These are phyloP conservation scores for Cladophialophora carrionii DNA, from an alignment of 2,329 filamentous ascomycete genomes.

Conservation along the genomic window DNA sequence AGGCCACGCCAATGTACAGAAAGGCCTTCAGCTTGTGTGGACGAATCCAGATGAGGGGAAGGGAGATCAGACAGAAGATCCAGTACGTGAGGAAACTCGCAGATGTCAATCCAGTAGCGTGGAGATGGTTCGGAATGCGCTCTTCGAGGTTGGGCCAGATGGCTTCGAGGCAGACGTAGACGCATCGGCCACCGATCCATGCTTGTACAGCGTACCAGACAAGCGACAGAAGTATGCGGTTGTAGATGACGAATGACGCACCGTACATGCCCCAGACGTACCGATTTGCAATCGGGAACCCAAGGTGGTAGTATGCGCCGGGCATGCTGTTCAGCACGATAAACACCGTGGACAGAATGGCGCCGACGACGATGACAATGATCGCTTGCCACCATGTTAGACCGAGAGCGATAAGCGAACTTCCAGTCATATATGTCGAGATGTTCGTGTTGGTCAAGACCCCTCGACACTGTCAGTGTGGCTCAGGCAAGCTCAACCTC, in stretches of 20 bases:
- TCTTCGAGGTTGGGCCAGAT: conserved; percentile 51
- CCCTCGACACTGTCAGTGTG: conserved; percentile 48
- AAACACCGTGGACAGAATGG: conserved; percentile 59
- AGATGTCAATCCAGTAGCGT: conserved; percentile 44
- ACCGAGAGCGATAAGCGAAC: conserved; percentile 53
- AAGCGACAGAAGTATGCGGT: conserved; percentile 75
- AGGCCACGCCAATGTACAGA: conserved; percentile 48
- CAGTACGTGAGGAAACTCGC: conserved; percentile 52
- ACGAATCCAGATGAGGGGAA: conserved; percentile 52
- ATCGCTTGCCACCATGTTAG: conserved; percentile 91
- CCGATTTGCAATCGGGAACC: conserved; percentile 79
- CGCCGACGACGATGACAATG: conserved; percentile 87
- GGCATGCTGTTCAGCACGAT: conserved; percentile 79
- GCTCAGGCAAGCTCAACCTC: conserved; percentile 27
- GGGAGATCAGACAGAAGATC: conserved; percentile 51
- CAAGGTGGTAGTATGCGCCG: conserved; percentile 84
- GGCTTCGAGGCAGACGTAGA: conserved; percentile 53
- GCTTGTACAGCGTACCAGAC: conserved; percentile 58
- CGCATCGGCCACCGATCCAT: conserved; percentile 52
- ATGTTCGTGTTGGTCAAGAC: conserved; percentile 47
- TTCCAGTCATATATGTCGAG: conserved; percentile 42
- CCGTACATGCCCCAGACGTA: conserved; percentile 85
- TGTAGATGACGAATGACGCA: conserved; percentile 83
- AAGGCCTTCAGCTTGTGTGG: conserved; percentile 51
- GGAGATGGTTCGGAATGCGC: conserved; percentile 48